Evolutionary conservation across 176 grass and related monocot species (phyloP).

Genomic region (Triticum timopheevii): DNA sequence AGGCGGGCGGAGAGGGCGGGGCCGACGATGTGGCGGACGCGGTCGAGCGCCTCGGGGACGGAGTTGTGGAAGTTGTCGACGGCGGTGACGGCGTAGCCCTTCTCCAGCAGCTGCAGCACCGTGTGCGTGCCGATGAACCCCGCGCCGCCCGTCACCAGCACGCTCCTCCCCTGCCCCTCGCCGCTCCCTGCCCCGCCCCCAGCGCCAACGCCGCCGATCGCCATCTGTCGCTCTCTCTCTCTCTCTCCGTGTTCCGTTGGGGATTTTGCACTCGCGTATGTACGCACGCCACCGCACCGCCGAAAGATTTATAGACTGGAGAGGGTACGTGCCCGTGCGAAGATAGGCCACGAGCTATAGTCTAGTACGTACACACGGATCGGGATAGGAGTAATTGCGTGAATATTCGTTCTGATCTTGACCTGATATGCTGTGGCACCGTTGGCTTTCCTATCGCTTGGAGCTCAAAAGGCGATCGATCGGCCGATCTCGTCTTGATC

Average conservation of each 20-base stretch:
- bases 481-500: no score
- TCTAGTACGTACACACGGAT: background rate
- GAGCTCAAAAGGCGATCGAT: no score
- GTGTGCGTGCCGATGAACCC: conserved; percentile 98
- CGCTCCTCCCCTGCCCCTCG: conserved; percentile 5
- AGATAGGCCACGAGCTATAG: background rate
- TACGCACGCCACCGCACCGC: background rate
- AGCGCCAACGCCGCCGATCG: conserved; percentile 23
- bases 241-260: background rate
- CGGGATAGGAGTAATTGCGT: no score
- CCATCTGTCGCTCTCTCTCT: background rate
- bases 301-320: no score
- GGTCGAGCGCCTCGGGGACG: conserved; percentile 74
- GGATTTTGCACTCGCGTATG: background rate
- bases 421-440: no score
- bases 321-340: background rate
- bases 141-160: conserved; percentile 88
- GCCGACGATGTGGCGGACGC: conserved; percentile 76
- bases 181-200: background rate
- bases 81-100: conserved; percentile 63
- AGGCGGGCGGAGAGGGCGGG: conserved; percentile 58
- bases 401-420: background rate
- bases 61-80: conserved; percentile 98
- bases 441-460: no score
- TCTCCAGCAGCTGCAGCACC: conserved; percentile 72